phyloP scores from a whole-genome alignment of 345 rosid genomes.

The Lepidium didymum region DNA sequence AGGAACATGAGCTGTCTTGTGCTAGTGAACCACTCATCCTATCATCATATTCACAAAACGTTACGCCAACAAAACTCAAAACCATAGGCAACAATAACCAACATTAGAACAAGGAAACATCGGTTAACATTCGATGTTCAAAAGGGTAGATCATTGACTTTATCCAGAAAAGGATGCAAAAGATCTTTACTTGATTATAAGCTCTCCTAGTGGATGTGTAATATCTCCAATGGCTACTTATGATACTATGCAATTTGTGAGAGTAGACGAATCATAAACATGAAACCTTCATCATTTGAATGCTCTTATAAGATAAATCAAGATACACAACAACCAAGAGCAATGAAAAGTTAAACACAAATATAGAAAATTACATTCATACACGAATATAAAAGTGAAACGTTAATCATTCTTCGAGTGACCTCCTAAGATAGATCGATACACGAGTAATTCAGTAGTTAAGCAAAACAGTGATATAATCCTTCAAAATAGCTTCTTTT shows the following conservation, averaged over 20 bases:
- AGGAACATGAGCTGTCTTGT: conserved; percentile 37
- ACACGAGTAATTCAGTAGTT: not conserved
- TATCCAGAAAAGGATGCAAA: too few relatives aligned
- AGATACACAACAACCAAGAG: not conserved
- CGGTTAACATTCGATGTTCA: not conserved
- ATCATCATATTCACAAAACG: not conserved
- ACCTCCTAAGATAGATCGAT: not conserved
- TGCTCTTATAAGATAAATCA: not conserved
- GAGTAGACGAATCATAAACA: not conserved
- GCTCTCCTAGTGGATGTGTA: too few relatives aligned
- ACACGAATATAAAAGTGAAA: not conserved
- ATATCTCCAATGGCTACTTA: too few relatives aligned
- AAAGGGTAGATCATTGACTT: not conserved
- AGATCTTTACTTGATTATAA: too few relatives aligned
- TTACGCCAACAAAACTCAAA: not conserved
- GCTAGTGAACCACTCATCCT: conserved; percentile 49
- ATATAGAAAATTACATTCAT: not conserved
- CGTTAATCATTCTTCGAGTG: not conserved
- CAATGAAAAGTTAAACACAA: not conserved
- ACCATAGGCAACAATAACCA: not conserved
- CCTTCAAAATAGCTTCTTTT: not conserved
- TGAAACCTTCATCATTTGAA: not conserved
- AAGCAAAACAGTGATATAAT: not conserved
- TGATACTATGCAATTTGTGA: too few relatives aligned
- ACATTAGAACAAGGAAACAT: not conserved